phyloP scores from a whole-genome alignment of 1,139 yeast species.

The Hanseniaspora uvarum region DNA sequence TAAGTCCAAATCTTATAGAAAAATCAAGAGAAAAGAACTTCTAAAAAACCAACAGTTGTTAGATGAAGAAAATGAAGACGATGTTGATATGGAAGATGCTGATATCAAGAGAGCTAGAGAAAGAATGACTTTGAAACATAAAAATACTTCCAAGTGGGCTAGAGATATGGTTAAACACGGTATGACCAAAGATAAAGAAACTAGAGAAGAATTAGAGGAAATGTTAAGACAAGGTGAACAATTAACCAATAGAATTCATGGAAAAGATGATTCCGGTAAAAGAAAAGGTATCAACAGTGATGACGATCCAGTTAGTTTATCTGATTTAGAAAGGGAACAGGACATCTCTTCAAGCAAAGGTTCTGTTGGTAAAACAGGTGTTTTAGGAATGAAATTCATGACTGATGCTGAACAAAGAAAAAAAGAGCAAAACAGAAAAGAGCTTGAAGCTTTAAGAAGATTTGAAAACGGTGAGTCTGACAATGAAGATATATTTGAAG shows the following conservation, averaged over 20 bases:
- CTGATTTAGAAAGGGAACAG: constrained; percentile 34
- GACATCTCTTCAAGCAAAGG: constrained; percentile 35
- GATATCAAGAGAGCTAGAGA: constrained; percentile 73
- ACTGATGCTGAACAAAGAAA: constrained; percentile 67
- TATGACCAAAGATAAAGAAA: constrained; percentile 71
- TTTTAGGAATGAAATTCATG: constrained; percentile 91
- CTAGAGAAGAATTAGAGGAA: constrained; percentile 83
- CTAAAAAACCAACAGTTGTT: constrained; percentile 58
- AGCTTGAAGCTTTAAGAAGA: constrained; percentile 42
- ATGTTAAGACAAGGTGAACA: constrained; percentile 83
- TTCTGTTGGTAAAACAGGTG: constrained; percentile 64
- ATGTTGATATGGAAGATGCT: constrained; percentile 51
- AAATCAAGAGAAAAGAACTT: constrained; percentile 76
- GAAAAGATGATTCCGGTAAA: constrained; percentile 43
- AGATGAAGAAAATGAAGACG: constrained; percentile 51
- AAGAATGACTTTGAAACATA: constrained; percentile 84
- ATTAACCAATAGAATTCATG: constrained; percentile 63
- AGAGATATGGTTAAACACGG: constrained; percentile 83
- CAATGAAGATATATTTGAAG: constrained; percentile 22
- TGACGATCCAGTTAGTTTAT: constrained; percentile 39
- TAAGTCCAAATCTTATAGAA: constrained; percentile 81
- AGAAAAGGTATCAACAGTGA: constrained; percentile 35
- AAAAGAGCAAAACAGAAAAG: constrained; percentile 45
- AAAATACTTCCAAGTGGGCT: constrained; percentile 85
- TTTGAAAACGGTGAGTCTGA: constrained; percentile 34